Base-by-base conservation (phyloP, 129 eudicot genomes). In the Pulicaria dysenterica region DNA sequence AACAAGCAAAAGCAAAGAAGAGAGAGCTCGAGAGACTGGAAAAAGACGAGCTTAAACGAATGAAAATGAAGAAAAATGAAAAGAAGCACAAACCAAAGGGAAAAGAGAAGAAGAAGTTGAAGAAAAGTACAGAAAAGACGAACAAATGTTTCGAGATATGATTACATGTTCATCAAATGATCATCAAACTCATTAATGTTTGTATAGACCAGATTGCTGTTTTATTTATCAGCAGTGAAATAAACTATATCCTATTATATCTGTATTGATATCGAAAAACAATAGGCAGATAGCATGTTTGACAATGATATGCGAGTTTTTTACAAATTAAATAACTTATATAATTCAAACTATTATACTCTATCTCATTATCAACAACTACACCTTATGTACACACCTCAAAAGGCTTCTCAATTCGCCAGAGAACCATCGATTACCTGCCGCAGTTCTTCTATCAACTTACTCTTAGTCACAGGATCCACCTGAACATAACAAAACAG, bases 371-470 rank as follows among this genome's bases (percentile, higher is more conserved):
- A 57, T 17, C 57, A 39, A 64, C 42, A 63, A 54, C 58, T 41
- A 38, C 24, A 11, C 31, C 31, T 76, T 68, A 73, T 84, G 62
- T 80, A 80, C 85, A 63, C 15, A 11, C 37, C 65, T 43, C 45
- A 19, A 68, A 16, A 17, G 64, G 74, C 79, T 61, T 53, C 69
- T 41, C 47, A 44, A 6, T 59, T 69, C 19, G 64, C 40, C 17
- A 15, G 58, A 34, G 38, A 61, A 44, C 19, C 11, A 49, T 38
- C 14, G 31, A 91, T 80, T 72, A 87, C 89, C 50, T 55, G 75
- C 48, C 81, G 83, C 17, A 92, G 85, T 75, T 87, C 83, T 36
- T 85, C 89, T 9, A 87, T 62, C 43, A 92, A 69, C 58, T 83
- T 70, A 51, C 70, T 83, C 75, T 85, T 82, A 1, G 71, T 63